A percentile compares a stretch with the other conserved stretches of the same genome.
Evolutionary conservation across 2,329 filamentous ascomycete genomes (phyloP).

Genomic region (Paracoccidioides lutzii): DNA sequence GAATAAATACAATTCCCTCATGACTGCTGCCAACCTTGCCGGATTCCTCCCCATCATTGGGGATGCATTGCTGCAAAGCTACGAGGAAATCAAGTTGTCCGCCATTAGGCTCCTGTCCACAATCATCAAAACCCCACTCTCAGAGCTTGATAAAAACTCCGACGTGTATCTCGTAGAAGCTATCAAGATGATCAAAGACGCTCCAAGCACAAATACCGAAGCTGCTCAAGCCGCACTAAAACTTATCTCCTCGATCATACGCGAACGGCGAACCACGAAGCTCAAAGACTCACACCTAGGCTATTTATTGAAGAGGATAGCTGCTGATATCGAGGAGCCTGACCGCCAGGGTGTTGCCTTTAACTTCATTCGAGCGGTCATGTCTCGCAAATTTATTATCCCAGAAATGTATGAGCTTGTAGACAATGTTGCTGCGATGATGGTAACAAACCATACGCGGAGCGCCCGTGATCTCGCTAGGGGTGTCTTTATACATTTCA

Average conservation of each 20-base stretch:
- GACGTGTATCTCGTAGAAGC: conserved; percentile 77
- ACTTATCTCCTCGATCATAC: conserved; percentile 69
- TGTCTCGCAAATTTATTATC: conserved; percentile 74
- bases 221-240: conserved; percentile 80
- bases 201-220: conserved; percentile 67
- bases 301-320: conserved; percentile 66
- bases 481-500: conserved; percentile 84
- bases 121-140: conserved; percentile 71
- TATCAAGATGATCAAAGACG: conserved; percentile 63
- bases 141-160: conserved; percentile 53
- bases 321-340: conserved; percentile 82
- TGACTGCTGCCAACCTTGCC: conserved; percentile 64
- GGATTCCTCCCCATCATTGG: conserved; percentile 84
- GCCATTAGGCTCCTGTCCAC: conserved; percentile 74
- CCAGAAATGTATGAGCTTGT: conserved; percentile 81
- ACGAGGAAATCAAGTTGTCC: conserved; percentile 87
- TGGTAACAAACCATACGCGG: conserved; percentile 91
- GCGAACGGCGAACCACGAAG: conserved; percentile 61
- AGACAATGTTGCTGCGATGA: conserved; percentile 77
- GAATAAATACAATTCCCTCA: conserved; percentile 69
- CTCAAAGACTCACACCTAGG: conserved; percentile 74
- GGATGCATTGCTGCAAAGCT: conserved; percentile 67
- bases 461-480: conserved; percentile 77
- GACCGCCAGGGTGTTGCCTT: conserved; percentile 88
- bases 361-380: conserved; percentile 78